Percentiles rank a stretch among this genome's conserved stretches.
These are phyloP conservation scores for Colletotrichum spinosum DNA, from an alignment of 2,329 filamentous ascomycete genomes.

Conservation along the genomic window DNA sequence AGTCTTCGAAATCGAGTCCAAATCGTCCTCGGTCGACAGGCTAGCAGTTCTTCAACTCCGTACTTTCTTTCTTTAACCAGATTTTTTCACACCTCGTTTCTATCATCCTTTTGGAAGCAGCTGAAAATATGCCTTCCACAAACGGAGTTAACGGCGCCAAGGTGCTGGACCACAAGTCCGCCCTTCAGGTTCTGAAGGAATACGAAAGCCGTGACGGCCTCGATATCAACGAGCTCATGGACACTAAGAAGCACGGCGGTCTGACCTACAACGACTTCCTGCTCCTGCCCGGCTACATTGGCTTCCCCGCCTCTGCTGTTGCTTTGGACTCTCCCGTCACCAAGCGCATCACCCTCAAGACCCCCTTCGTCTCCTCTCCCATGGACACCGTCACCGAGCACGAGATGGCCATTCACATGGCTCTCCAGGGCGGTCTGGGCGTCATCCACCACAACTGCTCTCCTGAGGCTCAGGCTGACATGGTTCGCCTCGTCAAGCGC, in stretches of 20 bases:
- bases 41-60: slow-evolving; percentile 47
- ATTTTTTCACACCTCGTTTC: slow-evolving; percentile 43
- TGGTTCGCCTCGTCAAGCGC: slow-evolving; percentile 99
- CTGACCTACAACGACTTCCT: slow-evolving; percentile 99
- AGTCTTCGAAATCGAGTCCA: slow-evolving; percentile 45
- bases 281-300: slow-evolving; percentile 95
- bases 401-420: slow-evolving; percentile 99
- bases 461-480: slow-evolving; percentile 95
- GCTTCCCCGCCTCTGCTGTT: slow-evolving; percentile 93
- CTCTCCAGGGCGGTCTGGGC: slow-evolving; percentile 86
- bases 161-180: slow-evolving; percentile 79
- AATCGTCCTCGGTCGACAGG: slow-evolving; percentile 46
- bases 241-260: slow-evolving; percentile 91
- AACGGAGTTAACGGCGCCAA: slow-evolving; percentile 64
- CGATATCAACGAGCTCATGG: slow-evolving; percentile 85
- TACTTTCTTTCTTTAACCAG: slow-evolving; percentile 42
- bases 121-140: slow-evolving; percentile 63
- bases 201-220: slow-evolving; percentile 88
- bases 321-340: slow-evolving; percentile 91
- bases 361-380: slow-evolving; percentile 95
- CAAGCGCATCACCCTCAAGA: slow-evolving; percentile 95
- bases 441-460: slow-evolving; percentile 99
- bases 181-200: slow-evolving; percentile 83
- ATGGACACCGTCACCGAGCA: slow-evolving; percentile 99
- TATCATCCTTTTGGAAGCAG: slow-evolving; percentile 41